Evolutionary conservation across 805 yeast species (phyloP).

Genomic region (Sugiyamaella lignohabitans): DNA sequence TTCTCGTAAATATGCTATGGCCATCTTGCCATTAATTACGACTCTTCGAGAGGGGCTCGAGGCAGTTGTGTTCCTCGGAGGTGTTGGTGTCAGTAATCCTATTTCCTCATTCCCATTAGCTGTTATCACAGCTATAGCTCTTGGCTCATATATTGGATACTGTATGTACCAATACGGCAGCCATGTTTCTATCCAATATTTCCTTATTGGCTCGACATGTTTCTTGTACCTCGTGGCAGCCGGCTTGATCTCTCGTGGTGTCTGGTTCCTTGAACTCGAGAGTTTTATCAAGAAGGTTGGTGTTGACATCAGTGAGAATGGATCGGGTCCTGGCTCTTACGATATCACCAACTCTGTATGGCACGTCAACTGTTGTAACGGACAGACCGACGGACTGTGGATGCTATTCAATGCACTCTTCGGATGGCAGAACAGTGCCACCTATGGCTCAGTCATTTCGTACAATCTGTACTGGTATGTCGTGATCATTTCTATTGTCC

Average conservation of each 20-base stretch:
- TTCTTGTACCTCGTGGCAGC: conserved; percentile 80
- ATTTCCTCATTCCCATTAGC: conserved; percentile 59
- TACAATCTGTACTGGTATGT: conserved; percentile 66
- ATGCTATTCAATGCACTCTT: conserved; percentile 81
- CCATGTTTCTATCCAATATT: conserved; percentile 65
- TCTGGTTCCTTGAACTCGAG: conserved; percentile 85
- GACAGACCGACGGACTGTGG: conserved; percentile 88
- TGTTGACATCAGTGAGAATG: conserved; percentile 78
- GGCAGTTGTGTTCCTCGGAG: conserved; percentile 88
- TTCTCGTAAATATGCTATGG: conserved; percentile 55
- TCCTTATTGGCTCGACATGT: conserved; percentile 68
- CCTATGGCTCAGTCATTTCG: conserved; percentile 75
- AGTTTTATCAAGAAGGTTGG: conserved; percentile 72
- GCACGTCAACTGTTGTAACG: conserved; percentile 95
- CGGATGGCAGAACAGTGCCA: conserved; percentile 94
- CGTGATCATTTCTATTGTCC: conserved; percentile 38
- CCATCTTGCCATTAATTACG: conserved; percentile 75
- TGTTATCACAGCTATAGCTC: conserved; percentile 47
- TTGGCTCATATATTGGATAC: conserved; percentile 61
- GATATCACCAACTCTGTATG: conserved; percentile 73
- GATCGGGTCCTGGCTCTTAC: conserved; percentile 90
- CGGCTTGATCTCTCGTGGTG: conserved; percentile 78
- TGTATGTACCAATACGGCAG: conserved; percentile 72
- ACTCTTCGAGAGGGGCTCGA: conserved; percentile 86
- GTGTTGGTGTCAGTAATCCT: conserved; percentile 73